Evolutionary conservation across 306 rosid species (phyloP).

Genomic region (Casuarina equisetifolia): DNA sequence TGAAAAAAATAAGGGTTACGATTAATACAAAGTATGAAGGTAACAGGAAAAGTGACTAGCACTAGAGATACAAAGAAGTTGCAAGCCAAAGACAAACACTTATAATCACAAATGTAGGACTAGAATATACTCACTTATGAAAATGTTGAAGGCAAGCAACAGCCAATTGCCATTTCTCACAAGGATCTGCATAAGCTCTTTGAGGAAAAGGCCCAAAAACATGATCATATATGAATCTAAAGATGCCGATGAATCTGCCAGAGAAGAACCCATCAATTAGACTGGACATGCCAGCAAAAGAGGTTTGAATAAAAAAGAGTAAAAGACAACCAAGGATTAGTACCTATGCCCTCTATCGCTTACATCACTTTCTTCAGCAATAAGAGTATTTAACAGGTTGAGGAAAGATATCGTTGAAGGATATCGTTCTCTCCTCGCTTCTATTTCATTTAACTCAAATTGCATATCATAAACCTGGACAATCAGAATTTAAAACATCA

Average conservation of each 20-base stretch:
- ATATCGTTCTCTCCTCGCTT: slow-evolving; percentile 94
- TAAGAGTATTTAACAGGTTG: slow-evolving; percentile 83
- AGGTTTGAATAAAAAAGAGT: slow-evolving; percentile 15
- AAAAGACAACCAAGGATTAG: slow-evolving; percentile 19
- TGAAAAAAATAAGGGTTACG: not conserved
- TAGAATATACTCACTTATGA: slow-evolving; percentile 65
- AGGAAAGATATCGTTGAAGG: slow-evolving; percentile 96
- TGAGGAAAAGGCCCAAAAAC: slow-evolving; percentile 98
- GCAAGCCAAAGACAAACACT: slow-evolving; percentile 14
- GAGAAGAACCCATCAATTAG: slow-evolving; percentile 18
- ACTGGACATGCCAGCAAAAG: slow-evolving; percentile 8
- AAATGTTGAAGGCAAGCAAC: slow-evolving; percentile 89
- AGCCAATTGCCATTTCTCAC: slow-evolving; percentile 95
- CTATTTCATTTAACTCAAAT: slow-evolving; percentile 90
- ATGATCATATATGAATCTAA: slow-evolving; percentile 90
- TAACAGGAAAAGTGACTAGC: not conserved
- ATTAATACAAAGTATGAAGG: not conserved
- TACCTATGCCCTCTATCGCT: slow-evolving; percentile 96
- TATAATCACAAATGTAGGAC: slow-evolving; percentile 21
- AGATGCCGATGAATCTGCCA: slow-evolving; percentile 91
- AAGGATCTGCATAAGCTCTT: slow-evolving; percentile 84
- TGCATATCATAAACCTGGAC: slow-evolving; percentile 96
- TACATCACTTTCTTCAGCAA: slow-evolving; percentile 87
- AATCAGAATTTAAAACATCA: slow-evolving; percentile 22
- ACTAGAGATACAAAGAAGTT: slow-evolving; percentile 10